phyloP scores from a whole-genome alignment of 2,329 filamentous ascomycete species.

The Chaetomiaceae sp. region DNA sequence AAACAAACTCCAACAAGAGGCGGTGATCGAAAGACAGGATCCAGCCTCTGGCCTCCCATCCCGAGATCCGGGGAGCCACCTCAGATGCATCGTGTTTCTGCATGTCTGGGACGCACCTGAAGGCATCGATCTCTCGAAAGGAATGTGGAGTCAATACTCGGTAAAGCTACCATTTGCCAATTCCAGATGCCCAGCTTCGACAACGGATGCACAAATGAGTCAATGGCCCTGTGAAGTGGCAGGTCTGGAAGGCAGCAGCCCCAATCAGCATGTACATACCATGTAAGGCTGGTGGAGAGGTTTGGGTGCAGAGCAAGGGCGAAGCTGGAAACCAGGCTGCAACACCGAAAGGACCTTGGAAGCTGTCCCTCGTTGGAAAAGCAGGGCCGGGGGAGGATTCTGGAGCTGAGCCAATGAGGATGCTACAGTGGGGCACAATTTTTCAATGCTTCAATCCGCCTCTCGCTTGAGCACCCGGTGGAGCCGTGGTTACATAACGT shows the following conservation, averaged over 20 bases:
- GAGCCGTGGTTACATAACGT: no score
- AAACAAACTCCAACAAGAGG: slow-evolving; percentile 9
- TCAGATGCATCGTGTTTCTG: neutral
- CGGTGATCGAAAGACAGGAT: neutral
- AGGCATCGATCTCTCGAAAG: neutral
- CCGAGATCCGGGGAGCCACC: neutral
- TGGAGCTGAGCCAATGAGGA: neutral
- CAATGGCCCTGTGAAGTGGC: slow-evolving; percentile 10
- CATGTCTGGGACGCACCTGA: neutral
- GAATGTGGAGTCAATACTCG: no score
- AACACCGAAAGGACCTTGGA: neutral
- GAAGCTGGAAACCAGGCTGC: slow-evolving; percentile 2
- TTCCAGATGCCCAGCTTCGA: no score
- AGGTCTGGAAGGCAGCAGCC: slow-evolving; percentile 7
- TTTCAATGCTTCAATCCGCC: no score
- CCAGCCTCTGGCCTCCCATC: neutral
- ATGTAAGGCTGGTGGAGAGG: neutral
- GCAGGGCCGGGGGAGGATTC: neutral
- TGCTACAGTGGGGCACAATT: neutral
- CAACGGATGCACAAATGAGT: slow-evolving; percentile 21
- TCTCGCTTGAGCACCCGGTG: no score
- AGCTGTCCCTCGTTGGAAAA: neutral
- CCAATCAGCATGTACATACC: neutral
- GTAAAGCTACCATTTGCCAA: no score
- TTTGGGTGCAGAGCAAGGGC: neutral